Percentiles rank a stretch among this genome's conserved stretches.
phyloP scores from a whole-genome alignment of 1,284 basidiomycete genomes.

The Inonotus obliquus region DNA sequence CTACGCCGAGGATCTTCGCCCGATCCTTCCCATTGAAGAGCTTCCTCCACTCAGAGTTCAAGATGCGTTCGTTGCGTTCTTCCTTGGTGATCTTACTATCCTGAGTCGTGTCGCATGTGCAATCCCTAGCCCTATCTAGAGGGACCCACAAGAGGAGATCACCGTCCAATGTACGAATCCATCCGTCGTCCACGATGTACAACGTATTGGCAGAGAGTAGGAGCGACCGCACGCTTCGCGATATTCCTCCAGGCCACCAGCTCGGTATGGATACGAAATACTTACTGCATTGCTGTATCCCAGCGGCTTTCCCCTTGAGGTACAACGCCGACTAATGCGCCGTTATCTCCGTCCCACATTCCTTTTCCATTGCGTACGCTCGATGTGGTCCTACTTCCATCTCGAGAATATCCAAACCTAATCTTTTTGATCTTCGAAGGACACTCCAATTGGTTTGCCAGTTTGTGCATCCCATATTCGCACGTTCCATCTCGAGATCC shows the following conservation, averaged over 20 bases:
- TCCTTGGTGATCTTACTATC: not conserved
- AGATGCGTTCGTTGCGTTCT: not conserved
- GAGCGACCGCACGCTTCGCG: not conserved
- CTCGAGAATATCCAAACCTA: not conserved
- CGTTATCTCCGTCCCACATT: constrained; percentile 86
- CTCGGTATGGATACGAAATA: not conserved
- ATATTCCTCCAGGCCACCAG: not conserved
- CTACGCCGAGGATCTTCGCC: no score
- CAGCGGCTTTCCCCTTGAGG: not conserved
- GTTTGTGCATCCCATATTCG: constrained; percentile 18
- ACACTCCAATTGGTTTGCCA: not conserved
- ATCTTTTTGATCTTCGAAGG: not conserved
- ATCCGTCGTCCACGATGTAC: not conserved
- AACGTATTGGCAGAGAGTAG: not conserved
- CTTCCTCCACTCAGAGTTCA: not conserved
- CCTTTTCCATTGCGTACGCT: constrained; percentile 75
- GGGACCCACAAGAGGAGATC: not conserved
- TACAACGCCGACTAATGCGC: not conserved
- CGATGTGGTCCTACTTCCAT: not conserved
- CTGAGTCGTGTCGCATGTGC: not conserved
- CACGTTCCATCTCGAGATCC: constrained; percentile 13
- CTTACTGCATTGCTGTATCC: not conserved
- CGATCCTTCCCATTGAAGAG: not conserved
- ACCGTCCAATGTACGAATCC: not conserved
- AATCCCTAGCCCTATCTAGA: not conserved